A percentile compares a stretch with the other conserved stretches of the same genome.
Conservation (phyloP, 768 basidiomycete species). For the Hypholoma sublateritium region DNA sequence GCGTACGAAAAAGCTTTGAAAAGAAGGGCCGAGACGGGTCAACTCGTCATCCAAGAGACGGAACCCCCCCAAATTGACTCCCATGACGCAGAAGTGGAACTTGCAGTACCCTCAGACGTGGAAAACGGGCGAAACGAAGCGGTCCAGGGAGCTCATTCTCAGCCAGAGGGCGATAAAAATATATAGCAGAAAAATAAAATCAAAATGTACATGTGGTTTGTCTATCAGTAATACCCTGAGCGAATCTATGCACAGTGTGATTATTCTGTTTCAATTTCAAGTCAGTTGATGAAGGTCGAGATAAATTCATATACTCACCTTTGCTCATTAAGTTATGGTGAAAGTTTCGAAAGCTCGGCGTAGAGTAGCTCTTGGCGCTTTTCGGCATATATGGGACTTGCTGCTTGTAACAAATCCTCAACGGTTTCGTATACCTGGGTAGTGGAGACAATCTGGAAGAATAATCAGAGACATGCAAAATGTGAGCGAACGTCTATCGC, state of each 20-base stretch:
- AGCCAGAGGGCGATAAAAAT: conserved; percentile 9
- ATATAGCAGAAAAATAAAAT: conserved; percentile 8
- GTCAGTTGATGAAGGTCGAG: no score
- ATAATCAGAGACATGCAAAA: conserved; percentile 6
- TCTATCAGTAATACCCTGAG: conserved; percentile 3
- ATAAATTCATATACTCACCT: background rate
- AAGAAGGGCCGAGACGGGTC: conserved; percentile 37
- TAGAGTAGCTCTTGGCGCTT: conserved; percentile 48
- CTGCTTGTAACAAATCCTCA: conserved; percentile 53
- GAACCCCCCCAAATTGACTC: conserved; percentile 4
- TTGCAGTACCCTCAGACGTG: background rate
- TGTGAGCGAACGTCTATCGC: conserved; percentile 9
- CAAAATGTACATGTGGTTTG: conserved; percentile 15
- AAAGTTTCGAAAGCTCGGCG: conserved; percentile 45
- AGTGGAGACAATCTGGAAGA: conserved; percentile 10
- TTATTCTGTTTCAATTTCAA: background rate
- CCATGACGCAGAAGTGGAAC: background rate
- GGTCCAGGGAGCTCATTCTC: conserved; percentile 8
- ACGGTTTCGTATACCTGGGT: conserved; percentile 50
- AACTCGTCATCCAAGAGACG: conserved; percentile 22
- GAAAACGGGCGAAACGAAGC: background rate
- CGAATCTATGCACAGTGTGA: conserved; percentile 16
- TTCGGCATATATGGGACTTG: conserved; percentile 53
- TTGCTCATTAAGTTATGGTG: conserved; percentile 6
- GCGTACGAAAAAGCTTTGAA: conserved; percentile 52